These are phyloP conservation scores for Podospora pseudopauciseta DNA, from an alignment of 495 filamentous ascomycete genomes.

Conservation along the genomic window DNA sequence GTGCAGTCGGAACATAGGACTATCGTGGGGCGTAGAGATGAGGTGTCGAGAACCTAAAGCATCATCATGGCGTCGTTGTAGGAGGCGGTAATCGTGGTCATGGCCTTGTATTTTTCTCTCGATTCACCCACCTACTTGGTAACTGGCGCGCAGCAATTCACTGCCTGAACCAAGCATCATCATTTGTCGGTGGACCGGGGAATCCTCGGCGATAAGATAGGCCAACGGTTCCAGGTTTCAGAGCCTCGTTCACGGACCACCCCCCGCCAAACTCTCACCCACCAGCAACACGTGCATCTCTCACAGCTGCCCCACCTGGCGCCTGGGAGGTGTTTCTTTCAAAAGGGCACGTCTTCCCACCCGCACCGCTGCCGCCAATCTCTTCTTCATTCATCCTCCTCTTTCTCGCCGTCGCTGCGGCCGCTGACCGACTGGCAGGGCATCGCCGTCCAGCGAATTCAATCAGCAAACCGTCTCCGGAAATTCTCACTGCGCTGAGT, in stretches of 20 bases:
- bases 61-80: neutral
- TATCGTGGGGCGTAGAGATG: neutral
- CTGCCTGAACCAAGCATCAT: neutral
- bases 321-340: conserved; percentile 23
- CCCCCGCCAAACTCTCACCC: conserved; percentile 4
- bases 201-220: conserved; percentile 8
- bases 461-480: neutral
- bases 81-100: neutral
- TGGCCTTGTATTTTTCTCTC: neutral
- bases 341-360: conserved; percentile 31
- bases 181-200: conserved; percentile 15
- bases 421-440: neutral
- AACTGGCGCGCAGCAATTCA: neutral
- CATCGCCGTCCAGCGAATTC: neutral
- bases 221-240: neutral
- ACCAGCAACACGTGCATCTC: conserved; percentile 6
- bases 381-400: conserved; percentile 18
- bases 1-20: neutral
- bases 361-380: conserved; percentile 11
- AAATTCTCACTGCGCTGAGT: neutral
- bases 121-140: neutral
- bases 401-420: conserved; percentile 2
- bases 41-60: neutral
- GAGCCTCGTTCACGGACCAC: conserved; percentile 9
- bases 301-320: conserved; percentile 18